Conservation (phyloP, 352 stramenopile genomes). For the Pythium plurisporium region DNA sequence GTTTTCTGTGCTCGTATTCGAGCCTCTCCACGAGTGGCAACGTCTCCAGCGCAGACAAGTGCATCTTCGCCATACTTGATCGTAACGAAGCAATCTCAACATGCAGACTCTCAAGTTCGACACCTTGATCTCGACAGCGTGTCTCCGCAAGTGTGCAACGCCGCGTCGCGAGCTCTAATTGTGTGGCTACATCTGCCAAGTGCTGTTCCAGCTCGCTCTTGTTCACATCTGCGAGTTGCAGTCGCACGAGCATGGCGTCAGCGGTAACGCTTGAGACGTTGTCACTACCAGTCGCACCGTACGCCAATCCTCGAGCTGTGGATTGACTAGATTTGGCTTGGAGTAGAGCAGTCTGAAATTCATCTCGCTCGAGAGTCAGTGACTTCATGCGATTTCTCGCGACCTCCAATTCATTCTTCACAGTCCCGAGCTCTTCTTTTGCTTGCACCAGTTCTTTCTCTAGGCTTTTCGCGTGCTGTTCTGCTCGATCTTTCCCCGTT, state of each 20-base stretch:
- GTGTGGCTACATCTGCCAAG: conserved; percentile 28
- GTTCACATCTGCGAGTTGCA: conserved; percentile 40
- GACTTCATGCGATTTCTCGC: conserved; percentile 15
- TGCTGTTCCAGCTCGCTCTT: conserved; percentile 37
- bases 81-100: conserved; percentile 34
- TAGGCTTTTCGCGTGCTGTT: conserved; percentile 16
- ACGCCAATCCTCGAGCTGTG: background rate
- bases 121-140: conserved; percentile 16
- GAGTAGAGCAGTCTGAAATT: conserved; percentile 20
- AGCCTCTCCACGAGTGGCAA: conserved; percentile 25
- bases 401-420: conserved; percentile 17
- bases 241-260: conserved; percentile 59
- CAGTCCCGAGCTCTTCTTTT: conserved; percentile 13
- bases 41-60: conserved; percentile 25
- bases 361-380: conserved; percentile 23
- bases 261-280: background rate
- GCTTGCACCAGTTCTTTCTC: conserved; percentile 15
- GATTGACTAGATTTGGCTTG: conserved; percentile 1
- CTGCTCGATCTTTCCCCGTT: conserved; percentile 12
- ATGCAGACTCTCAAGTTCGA: conserved; percentile 18
- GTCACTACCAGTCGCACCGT: background rate
- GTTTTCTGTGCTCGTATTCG: conserved; percentile 74
- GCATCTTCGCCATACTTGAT: conserved; percentile 25
- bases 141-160: conserved; percentile 21
- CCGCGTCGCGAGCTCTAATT: conserved; percentile 30